Base-by-base conservation (phyloP, 2,329 filamentous ascomycete genomes). In the Nothomitra cinnamomea region DNA sequence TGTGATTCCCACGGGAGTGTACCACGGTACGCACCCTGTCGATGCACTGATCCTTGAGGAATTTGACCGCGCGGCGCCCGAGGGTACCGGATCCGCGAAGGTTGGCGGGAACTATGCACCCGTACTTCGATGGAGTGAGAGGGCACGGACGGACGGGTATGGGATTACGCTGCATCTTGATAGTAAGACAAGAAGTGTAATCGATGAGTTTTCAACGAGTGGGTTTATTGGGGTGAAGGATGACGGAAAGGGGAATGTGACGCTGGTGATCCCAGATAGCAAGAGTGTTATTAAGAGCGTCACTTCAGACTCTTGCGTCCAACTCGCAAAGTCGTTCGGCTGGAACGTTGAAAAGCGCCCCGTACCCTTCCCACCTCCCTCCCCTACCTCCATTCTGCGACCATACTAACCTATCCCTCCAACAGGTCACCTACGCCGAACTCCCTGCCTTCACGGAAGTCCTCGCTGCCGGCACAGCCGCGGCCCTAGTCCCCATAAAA, bases 121-220 rank as follows among this genome's bases (percentile, higher is more conserved):
- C 2, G 90, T 96, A 3, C 69, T 96, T 62, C 76, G 85, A 54
- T 88, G 87, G 76, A 94, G 86, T 63, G 88, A 94, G 61, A 82
- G 78, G 63, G 90, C 92, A 1, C 73, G 83, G 55, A 71, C 73
- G 17, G 78, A 87, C 56, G 90, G 90, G 32, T 96, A 78, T 63
- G 89, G 87, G n/a, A 96, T 96, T 63, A 96, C 90, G 1, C 73
- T 96, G 62, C 90, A 96, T 66, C 72, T 96, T 53, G 92, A 96
- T 69, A 92, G 85, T 66, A 81, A 82, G 63, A 85, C 79, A 8
- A 78, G 89, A 60, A 83, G 79, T 56, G 87, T 94, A 66, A 79
- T 98, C 57, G 90, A 98, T 63, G 90, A 98, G 74, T 98, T 96
- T 65, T 92, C 85, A 60, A 96, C 92, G 0, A 89, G 83, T 58